Conservation (phyloP, 2,329 filamentous ascomycete species). For the Neopestalotiopsis clavispora region DNA sequence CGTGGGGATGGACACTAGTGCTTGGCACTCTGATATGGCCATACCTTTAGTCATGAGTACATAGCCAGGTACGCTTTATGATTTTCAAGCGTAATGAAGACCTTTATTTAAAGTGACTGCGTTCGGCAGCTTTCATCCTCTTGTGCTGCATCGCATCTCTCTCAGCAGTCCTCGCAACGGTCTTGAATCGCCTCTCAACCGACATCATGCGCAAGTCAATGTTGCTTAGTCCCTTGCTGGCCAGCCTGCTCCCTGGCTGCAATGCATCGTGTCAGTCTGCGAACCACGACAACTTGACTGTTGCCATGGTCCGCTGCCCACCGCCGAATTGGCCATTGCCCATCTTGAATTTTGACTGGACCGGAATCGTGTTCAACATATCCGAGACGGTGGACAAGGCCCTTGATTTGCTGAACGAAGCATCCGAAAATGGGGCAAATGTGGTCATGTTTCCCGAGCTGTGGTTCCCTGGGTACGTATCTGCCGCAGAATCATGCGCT, state of each 20-base stretch:
- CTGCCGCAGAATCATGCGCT: background rate
- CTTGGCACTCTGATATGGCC: no score
- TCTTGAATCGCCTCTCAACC: no score
- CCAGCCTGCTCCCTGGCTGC: background rate
- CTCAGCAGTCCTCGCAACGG: no score
- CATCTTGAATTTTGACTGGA: background rate
- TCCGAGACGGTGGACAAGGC: background rate
- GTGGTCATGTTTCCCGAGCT: background rate
- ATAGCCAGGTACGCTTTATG: no score
- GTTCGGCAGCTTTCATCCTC: no score
- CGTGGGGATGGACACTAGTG: no score
- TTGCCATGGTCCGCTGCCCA: background rate
- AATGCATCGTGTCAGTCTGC: background rate
- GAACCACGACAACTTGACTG: background rate
- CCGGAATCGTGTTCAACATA: background rate
- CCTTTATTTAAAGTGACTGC: no score
- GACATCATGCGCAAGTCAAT: no score
- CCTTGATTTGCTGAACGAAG: background rate
- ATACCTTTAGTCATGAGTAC: no score
- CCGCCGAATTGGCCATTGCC: background rate
- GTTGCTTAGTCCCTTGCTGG: no score
- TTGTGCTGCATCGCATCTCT: no score
- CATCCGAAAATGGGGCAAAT: background rate
- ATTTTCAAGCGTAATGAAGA: no score
- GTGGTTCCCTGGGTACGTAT: background rate